Percentiles rank a stretch among this genome's conserved stretches.
phyloP scores from a whole-genome alignment of 331 rosid species.

The Erythrophleum ivorense region DNA sequence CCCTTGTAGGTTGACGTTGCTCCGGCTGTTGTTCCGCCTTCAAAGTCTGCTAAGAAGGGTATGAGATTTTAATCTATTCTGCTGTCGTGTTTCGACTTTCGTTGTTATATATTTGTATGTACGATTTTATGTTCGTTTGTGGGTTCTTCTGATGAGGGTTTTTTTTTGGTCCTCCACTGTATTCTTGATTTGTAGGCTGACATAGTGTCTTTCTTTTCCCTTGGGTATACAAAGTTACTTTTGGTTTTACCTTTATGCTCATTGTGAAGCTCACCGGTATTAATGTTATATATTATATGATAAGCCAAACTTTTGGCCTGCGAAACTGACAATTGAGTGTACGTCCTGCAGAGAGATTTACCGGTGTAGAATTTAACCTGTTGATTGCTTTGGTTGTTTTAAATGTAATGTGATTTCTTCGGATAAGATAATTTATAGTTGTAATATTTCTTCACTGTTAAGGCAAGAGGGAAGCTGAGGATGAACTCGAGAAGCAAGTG shows the following conservation, averaged over 20 bases:
- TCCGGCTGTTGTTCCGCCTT: constrained; percentile 56
- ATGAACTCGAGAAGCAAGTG: constrained; percentile 55
- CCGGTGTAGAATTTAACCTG: not conserved
- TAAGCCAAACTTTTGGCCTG: not conserved
- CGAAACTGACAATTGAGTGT: not conserved
- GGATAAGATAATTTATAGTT: not conserved
- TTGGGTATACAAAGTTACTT: not conserved
- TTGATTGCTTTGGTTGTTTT: not conserved
- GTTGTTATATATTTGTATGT: not conserved
- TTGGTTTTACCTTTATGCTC: not conserved
- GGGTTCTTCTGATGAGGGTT: not conserved
- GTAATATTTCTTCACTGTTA: not conserved
- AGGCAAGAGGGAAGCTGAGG: constrained; percentile 83
- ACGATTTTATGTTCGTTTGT: not conserved
- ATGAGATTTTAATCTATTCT: not conserved
- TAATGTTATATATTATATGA: not conserved
- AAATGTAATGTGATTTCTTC: not conserved
- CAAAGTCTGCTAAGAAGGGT: constrained; percentile 77
- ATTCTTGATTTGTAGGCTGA: not conserved
- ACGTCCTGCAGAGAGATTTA: not conserved
- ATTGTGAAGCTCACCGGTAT: not conserved
- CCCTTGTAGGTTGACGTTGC: constrained; percentile 65
- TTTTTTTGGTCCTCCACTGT: too few species aligned
- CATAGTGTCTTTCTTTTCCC: not conserved
- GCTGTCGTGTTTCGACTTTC: not conserved